Evolutionary conservation across 352 stramenopile species (phyloP).

Genomic region (Phytophthora pluvialis): DNA sequence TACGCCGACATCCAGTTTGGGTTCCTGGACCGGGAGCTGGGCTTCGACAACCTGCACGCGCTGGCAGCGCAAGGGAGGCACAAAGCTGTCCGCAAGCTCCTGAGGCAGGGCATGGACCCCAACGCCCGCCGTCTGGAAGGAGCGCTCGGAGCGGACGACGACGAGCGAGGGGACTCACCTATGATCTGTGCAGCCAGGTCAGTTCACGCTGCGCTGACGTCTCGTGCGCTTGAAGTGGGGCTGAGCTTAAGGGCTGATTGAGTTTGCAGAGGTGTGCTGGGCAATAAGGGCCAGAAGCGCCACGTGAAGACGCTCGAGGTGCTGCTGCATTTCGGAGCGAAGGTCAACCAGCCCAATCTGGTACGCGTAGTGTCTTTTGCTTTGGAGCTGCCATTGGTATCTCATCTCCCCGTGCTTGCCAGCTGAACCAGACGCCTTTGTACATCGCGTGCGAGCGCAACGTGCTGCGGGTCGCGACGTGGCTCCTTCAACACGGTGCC

Average conservation of each 20-base stretch:
- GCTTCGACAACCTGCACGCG: constrained; percentile 54
- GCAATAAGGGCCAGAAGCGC: constrained; percentile 54
- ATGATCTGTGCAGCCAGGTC: constrained; percentile 71
- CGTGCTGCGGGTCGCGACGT: constrained; percentile 41
- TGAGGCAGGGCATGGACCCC: constrained; percentile 69
- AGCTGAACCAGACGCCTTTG: constrained; percentile 68
- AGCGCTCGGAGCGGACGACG: constrained; percentile 45
- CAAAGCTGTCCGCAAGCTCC: constrained; percentile 45
- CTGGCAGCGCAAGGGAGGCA: constrained; percentile 53
- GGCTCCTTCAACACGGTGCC: constrained; percentile 59
- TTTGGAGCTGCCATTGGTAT: neutral
- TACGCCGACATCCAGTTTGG: constrained; percentile 67
- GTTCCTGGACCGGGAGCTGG: constrained; percentile 62
- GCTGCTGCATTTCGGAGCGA: constrained; percentile 57
- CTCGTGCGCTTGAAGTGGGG: no score
- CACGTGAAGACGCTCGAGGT: constrained; percentile 66
- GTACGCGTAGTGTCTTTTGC: constrained; percentile 23
- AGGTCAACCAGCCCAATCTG: constrained; percentile 61
- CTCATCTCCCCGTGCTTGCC: neutral
- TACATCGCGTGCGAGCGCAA: constrained; percentile 65
- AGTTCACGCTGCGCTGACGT: neutral
- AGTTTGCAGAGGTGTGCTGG: constrained; percentile 38
- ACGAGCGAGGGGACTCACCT: constrained; percentile 55
- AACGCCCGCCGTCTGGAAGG: constrained; percentile 46
- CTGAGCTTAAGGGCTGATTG: neutral